These are phyloP conservation scores for Tulasnella sp. DNA, from an alignment of 768 basidiomycete species.

Conservation along the genomic window DNA sequence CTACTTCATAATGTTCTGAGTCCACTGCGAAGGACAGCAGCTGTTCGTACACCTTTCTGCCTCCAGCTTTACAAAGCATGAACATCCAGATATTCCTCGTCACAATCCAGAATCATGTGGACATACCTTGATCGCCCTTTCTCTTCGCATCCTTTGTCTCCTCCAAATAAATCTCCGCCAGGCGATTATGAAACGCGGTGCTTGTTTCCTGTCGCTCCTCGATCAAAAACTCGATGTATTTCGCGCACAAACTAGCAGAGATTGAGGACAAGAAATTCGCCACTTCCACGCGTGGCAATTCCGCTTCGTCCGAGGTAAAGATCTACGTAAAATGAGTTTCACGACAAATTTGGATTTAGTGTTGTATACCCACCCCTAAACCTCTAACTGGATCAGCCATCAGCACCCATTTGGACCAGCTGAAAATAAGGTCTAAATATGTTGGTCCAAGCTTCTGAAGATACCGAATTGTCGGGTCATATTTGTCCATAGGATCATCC, in stretches of 20 bases:
- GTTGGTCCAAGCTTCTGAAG: conserved; percentile 81
- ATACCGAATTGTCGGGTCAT: conserved; percentile 74
- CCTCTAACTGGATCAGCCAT: conserved; percentile 57
- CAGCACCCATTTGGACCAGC: conserved; percentile 76
- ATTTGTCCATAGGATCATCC: conserved; percentile 61
- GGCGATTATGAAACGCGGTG: conserved; percentile 67
- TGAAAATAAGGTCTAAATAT: conserved; percentile 68
- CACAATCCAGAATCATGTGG: not conserved
- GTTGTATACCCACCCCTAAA: conserved; percentile 47
- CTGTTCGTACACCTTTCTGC: conserved; percentile 45
- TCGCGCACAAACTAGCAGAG: conserved; percentile 51
- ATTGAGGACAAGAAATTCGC: conserved; percentile 65
- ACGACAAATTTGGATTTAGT: not conserved
- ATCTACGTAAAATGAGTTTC: conserved; percentile 40
- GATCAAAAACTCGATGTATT: conserved; percentile 79
- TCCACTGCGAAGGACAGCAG: conserved; percentile 64
- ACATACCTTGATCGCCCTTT: conserved; percentile 43
- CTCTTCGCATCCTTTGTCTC: conserved; percentile 49
- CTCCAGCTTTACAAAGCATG: conserved; percentile 30
- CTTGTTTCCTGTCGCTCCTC: conserved; percentile 55
- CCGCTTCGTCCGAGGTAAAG: conserved; percentile 89
- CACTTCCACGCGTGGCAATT: conserved; percentile 66
- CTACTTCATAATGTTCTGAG: conserved; percentile 56
- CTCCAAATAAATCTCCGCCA: conserved; percentile 74
- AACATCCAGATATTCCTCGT: not conserved